These are phyloP conservation scores for Dalbergia cochinchinensis DNA, from an alignment of 306 rosid genomes.

Conservation along the genomic window DNA sequence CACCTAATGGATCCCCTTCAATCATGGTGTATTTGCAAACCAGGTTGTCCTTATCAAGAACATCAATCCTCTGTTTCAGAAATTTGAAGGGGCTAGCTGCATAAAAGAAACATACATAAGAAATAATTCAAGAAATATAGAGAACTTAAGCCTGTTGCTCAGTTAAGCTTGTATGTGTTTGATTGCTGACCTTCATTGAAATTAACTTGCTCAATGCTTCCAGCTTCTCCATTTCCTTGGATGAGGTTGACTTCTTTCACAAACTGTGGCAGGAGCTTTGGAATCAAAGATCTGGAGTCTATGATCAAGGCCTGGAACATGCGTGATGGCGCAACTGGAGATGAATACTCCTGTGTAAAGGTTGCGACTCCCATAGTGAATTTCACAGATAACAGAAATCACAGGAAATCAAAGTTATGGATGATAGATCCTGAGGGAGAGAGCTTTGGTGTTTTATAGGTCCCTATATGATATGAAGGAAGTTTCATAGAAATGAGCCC, in stretches of 20 bases:
- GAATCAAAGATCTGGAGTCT: constrained; percentile 64
- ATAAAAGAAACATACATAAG: constrained; percentile 9
- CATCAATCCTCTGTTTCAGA: constrained; percentile 70
- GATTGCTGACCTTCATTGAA: constrained; percentile 64
- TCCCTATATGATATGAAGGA: constrained; percentile 32
- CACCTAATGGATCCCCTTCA: constrained; percentile 80
- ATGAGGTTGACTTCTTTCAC: constrained; percentile 57
- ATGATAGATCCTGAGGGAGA: constrained; percentile 26
- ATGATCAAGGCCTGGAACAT: constrained; percentile 73
- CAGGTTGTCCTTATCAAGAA: constrained; percentile 62
- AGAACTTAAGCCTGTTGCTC: neutral
- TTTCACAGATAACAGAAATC: constrained; percentile 3
- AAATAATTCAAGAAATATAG: constrained; percentile 12
- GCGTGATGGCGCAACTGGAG: constrained; percentile 61
- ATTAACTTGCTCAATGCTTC: constrained; percentile 77
- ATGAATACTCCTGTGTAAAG: constrained; percentile 59
- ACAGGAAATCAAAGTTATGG: constrained; percentile 23
- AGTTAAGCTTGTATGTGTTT: neutral
- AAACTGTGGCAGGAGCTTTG: constrained; percentile 73
- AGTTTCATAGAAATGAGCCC: constrained; percentile 48
- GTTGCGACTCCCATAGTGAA: constrained; percentile 66
- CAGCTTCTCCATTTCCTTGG: constrained; percentile 73
- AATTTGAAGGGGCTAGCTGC: constrained; percentile 65
- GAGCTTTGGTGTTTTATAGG: constrained; percentile 43
- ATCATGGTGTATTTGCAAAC: constrained; percentile 72